Conservation (phyloP, 176 grass and related monocot genomes). For the Guadua angustifolia region DNA sequence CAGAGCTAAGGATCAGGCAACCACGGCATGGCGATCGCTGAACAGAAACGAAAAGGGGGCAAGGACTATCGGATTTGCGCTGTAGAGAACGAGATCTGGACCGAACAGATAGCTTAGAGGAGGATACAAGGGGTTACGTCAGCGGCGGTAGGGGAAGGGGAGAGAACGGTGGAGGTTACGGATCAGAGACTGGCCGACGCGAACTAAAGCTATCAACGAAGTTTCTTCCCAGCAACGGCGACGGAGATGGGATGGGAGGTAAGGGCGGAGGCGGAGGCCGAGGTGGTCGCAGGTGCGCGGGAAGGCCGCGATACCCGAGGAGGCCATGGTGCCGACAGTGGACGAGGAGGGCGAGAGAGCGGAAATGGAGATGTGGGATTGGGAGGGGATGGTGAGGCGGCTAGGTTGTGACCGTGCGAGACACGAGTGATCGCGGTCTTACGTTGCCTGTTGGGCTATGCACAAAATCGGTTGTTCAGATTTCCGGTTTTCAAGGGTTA, state of each 20-base stretch:
- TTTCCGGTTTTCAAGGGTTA: too few species aligned
- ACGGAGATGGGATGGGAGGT: neutral
- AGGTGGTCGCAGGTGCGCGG: too few species aligned
- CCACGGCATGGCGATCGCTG: conserved; percentile 23
- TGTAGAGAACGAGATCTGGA: conserved; percentile 32
- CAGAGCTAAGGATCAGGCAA: conserved; percentile 25
- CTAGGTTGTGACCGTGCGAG: too few species aligned
- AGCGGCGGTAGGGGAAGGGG: neutral
- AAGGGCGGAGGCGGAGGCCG: too few species aligned
- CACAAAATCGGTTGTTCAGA: too few species aligned
- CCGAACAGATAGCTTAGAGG: neutral
- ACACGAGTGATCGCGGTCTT: too few species aligned
- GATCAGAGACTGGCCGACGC: conserved; percentile 33
- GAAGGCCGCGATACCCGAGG: too few species aligned
- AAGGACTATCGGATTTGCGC: neutral
- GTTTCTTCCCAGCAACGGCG: conserved; percentile 26
- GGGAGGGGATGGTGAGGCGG: too few species aligned
- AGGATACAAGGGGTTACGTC: conserved; percentile 28
- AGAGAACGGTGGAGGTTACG: conserved; percentile 41
- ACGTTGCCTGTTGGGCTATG: too few species aligned
- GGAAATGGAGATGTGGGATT: too few species aligned
- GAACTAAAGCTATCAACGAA: conserved; percentile 53
- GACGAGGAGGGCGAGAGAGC: too few species aligned
- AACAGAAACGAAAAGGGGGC: neutral
- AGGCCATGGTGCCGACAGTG: too few species aligned